Evolutionary conservation across 257 asterid genomes (phyloP).

Genomic region (Solanum corneliomulleri): DNA sequence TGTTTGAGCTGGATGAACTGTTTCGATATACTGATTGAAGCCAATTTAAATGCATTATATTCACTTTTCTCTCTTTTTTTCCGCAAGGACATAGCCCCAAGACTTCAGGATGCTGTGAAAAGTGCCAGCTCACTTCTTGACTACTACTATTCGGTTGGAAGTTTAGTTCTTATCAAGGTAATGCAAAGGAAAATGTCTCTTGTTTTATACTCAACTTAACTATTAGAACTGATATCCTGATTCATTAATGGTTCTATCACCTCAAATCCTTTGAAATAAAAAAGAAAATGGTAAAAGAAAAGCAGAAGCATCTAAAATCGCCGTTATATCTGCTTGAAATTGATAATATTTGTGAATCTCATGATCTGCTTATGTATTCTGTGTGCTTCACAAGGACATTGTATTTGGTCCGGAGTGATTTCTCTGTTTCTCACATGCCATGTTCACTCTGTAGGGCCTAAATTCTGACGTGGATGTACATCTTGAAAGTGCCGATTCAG

Average conservation of each 20-base stretch:
- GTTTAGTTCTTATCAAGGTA: slow-evolving; percentile 73
- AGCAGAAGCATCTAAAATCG: not conserved
- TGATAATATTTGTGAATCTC: not conserved
- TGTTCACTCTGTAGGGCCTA: slow-evolving; percentile 50
- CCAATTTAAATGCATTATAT: not conserved
- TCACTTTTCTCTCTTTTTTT: not conserved
- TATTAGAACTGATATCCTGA: not conserved
- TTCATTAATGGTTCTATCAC: not conserved
- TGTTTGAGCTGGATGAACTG: slow-evolving; percentile 3
- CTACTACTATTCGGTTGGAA: slow-evolving; percentile 58
- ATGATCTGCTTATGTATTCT: not conserved
- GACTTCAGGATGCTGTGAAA: slow-evolving; percentile 43
- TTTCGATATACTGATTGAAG: not conserved
- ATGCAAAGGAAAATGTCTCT: not conserved
- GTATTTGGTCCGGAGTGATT: not conserved
- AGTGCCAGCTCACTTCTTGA: slow-evolving; percentile 61
- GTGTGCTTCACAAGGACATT: not conserved
- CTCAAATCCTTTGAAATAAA: not conserved
- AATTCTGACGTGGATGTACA: slow-evolving; percentile 47
- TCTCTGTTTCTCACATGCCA: not conserved
- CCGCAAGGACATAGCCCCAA: slow-evolving; percentile 51
- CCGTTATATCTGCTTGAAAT: not conserved
- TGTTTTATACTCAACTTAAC: not conserved
- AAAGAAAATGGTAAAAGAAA: not conserved
- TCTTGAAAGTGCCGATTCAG: slow-evolving; percentile 57